These are phyloP conservation scores for Xylaria sp. DNA, from an alignment of 2,329 filamentous ascomycete genomes.

Conservation along the genomic window DNA sequence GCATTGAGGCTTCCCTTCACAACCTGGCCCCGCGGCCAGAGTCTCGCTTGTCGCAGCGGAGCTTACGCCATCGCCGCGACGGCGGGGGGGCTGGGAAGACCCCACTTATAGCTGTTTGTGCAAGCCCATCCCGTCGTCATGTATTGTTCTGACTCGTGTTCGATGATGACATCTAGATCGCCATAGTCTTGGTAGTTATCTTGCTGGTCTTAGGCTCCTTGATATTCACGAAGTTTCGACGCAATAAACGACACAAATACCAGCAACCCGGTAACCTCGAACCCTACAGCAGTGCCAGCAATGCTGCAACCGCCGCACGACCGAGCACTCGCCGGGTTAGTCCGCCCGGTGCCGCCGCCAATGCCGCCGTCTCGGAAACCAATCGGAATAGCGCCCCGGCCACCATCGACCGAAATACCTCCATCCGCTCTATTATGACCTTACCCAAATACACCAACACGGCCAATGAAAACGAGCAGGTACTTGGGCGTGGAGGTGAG, in stretches of 20 bases:
- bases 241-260: constrained; percentile 6
- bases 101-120: constrained; percentile 16
- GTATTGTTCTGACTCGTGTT: constrained; percentile 5
- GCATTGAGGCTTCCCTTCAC: constrained; percentile 6
- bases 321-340: constrained; percentile 11
- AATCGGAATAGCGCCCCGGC: constrained; percentile 29
- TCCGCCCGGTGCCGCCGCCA: constrained; percentile 3
- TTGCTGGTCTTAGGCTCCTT: constrained; percentile 16
- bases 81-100: neutral
- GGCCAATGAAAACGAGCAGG: constrained; percentile 69
- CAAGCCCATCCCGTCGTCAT: neutral
- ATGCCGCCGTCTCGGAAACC: constrained; percentile 26
- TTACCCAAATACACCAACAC: constrained; percentile 76
- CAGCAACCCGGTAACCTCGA: constrained; percentile 10
- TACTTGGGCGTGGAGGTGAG: constrained; percentile 85
- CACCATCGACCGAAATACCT: constrained; percentile 72
- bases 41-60: neutral
- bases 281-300: constrained; percentile 4
- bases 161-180: constrained; percentile 15
- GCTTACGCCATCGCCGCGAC: neutral
- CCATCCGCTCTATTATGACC: constrained; percentile 89
- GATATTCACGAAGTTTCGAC: constrained; percentile 16
- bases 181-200: constrained; percentile 21
- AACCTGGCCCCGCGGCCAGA: constrained; percentile 5
- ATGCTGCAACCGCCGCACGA: constrained; percentile 12